Percentiles rank a stretch among this genome's conserved stretches.
Conservation (phyloP, 148 eudicot species). For the Amaranthus palmeri region DNA sequence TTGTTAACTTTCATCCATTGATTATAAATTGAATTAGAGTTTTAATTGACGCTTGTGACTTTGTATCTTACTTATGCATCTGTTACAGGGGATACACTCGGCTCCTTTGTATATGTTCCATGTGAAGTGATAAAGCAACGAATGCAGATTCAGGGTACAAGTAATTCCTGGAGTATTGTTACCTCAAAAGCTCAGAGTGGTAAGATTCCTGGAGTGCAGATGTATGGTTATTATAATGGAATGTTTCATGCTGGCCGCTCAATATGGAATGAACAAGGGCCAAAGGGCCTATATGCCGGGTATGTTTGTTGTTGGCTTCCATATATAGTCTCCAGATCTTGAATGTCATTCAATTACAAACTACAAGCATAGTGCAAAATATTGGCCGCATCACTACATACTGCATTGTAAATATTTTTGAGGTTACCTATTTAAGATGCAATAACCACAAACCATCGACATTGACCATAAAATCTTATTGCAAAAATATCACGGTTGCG, state of each 20-base stretch:
- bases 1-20: neutral
- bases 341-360: neutral
- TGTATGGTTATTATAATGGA: slow-evolving; percentile 81
- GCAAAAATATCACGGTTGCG: too few species aligned
- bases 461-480: too few species aligned
- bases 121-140: slow-evolving; percentile 98
- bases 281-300: slow-evolving; percentile 87
- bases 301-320: slow-evolving; percentile 25
- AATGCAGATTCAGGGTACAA: slow-evolving; percentile 93
- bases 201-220: slow-evolving; percentile 51
- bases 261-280: slow-evolving; percentile 87
- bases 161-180: slow-evolving; percentile 65
- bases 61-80: neutral
- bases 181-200: slow-evolving; percentile 39
- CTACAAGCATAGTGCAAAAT: too few species aligned
- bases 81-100: slow-evolving; percentile 80
- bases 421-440: too few species aligned
- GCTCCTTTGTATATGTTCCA: slow-evolving; percentile 86
- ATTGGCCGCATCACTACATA: too few species aligned
- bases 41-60: neutral
- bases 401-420: too few species aligned
- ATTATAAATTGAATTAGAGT: neutral
- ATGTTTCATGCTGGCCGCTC: slow-evolving; percentile 90
- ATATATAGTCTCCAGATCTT: slow-evolving; percentile 4
- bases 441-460: too few species aligned